phyloP scores from a whole-genome alignment of 495 filamentous ascomycete species.

The Penicillium malachiteum region DNA sequence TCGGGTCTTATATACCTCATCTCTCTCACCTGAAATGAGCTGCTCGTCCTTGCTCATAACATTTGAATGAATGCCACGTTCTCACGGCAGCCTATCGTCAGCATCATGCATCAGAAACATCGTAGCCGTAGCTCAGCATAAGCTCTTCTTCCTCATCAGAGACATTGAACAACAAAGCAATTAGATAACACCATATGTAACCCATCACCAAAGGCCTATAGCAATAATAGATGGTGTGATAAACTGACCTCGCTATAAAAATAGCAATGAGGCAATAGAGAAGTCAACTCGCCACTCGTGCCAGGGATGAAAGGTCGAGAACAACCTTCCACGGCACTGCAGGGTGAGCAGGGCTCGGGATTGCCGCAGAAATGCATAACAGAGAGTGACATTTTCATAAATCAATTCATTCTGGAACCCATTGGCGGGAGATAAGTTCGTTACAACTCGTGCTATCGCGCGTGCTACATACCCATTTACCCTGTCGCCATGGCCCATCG shows the following conservation, averaged over 20 bases:
- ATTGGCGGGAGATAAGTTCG: conserved; percentile 7
- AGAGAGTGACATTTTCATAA: neutral
- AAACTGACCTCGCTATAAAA: neutral
- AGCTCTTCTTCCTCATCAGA: neutral
- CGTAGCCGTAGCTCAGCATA: conserved; percentile 3
- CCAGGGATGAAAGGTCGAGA: neutral
- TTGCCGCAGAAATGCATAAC: neutral
- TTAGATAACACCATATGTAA: conserved; percentile 4
- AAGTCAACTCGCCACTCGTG: neutral
- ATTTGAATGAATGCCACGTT: neutral
- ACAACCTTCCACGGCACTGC: neutral
- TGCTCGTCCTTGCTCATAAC: too few species aligned
- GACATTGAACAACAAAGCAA: neutral
- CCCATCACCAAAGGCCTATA: neutral
- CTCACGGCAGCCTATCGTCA: neutral
- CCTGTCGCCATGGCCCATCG: neutral
- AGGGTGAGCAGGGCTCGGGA: neutral
- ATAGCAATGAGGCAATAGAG: conserved; percentile 2
- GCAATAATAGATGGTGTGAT: neutral
- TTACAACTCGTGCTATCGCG: neutral
- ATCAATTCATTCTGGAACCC: too few species aligned
- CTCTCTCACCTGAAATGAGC: neutral
- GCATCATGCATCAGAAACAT: neutral
- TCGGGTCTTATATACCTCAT: neutral
- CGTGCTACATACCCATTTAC: conserved; percentile 7